phyloP scores from a whole-genome alignment of 129 eudicot species.

The Chrysanthemum seticuspe region DNA sequence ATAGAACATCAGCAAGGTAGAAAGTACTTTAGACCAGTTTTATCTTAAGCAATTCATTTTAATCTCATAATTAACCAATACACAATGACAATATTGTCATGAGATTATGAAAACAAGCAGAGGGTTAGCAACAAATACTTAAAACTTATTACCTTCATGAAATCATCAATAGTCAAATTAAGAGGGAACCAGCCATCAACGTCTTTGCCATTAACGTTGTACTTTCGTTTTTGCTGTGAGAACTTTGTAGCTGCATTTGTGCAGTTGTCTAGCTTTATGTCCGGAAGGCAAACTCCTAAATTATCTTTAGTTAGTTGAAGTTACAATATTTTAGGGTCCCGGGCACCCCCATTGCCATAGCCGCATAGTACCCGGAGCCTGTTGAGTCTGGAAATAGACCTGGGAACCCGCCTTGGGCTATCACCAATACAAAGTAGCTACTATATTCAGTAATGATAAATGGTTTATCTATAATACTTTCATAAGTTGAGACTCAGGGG shows the following conservation, averaged over 20 bases:
- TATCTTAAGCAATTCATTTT: too few species aligned
- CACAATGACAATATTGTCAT: too few species aligned
- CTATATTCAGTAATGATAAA: too few species aligned
- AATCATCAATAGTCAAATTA: constrained; percentile 41
- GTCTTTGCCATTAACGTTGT: constrained; percentile 59
- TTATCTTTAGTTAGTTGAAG: constrained; percentile 73
- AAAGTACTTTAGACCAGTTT: too few species aligned
- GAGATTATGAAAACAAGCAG: not conserved
- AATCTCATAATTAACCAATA: too few species aligned
- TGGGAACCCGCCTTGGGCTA: constrained; percentile 86
- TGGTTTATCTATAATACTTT: too few species aligned
- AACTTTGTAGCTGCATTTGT: constrained; percentile 45
- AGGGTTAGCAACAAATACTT: constrained; percentile 27
- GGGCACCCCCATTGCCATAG: constrained; percentile 34
- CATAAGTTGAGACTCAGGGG: too few species aligned
- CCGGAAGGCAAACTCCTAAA: constrained; percentile 52
- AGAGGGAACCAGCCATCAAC: constrained; percentile 68
- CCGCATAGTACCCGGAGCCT: constrained; percentile 34
- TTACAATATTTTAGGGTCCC: constrained; percentile 61
- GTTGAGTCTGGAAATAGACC: constrained; percentile 77
- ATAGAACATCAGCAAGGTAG: constrained; percentile 4
- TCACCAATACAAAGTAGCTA: constrained; percentile 22
- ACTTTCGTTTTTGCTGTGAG: constrained; percentile 54
- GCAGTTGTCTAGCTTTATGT: constrained; percentile 45
- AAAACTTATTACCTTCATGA: constrained; percentile 49